Evolutionary conservation across 352 stramenopile genomes (phyloP).

Genomic region (Phytophthora ramorum): DNA sequence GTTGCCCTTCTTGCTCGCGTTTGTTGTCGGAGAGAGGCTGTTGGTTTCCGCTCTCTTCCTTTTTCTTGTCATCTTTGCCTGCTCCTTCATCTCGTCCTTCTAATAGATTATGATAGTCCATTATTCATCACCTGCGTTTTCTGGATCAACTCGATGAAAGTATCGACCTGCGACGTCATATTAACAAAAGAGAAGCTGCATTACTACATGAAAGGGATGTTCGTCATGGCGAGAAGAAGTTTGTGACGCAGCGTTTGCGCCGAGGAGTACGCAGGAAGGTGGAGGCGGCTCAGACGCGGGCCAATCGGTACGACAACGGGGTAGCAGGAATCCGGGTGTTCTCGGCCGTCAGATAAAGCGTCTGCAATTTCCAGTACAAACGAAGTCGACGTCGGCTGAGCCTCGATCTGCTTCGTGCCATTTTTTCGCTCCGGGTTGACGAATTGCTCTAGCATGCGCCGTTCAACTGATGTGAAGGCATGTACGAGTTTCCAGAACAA

Average conservation of each 20-base stretch:
- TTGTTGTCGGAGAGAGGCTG: too few species aligned
- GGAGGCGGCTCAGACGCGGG: slow-evolving; percentile 42
- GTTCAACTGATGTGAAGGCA: slow-evolving; percentile 58
- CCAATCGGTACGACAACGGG: slow-evolving; percentile 52
- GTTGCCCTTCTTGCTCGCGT: too few species aligned
- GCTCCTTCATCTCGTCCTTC: too few species aligned
- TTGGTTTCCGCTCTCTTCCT: too few species aligned
- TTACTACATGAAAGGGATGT: slow-evolving; percentile 29
- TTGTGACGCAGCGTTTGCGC: slow-evolving; percentile 57
- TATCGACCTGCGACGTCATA: too few species aligned
- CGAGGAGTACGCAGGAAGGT: slow-evolving; percentile 71
- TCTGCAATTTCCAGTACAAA: slow-evolving; percentile 62
- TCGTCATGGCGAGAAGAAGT: slow-evolving; percentile 65
- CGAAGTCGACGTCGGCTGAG: neutral
- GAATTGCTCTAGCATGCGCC: slow-evolving; percentile 51
- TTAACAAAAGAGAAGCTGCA: too few species aligned
- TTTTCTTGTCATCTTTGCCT: too few species aligned
- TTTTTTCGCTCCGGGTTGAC: slow-evolving; percentile 36
- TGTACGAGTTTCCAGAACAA: slow-evolving; percentile 57
- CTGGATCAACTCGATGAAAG: too few species aligned
- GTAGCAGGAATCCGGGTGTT: slow-evolving; percentile 65
- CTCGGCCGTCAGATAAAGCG: slow-evolving; percentile 46
- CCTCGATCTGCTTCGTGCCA: slow-evolving; percentile 14
- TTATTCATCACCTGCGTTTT: too few species aligned
- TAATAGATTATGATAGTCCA: too few species aligned